Base-by-base conservation (phyloP, 2,329 filamentous ascomycete genomes). In the Trichoderma sp. region DNA sequence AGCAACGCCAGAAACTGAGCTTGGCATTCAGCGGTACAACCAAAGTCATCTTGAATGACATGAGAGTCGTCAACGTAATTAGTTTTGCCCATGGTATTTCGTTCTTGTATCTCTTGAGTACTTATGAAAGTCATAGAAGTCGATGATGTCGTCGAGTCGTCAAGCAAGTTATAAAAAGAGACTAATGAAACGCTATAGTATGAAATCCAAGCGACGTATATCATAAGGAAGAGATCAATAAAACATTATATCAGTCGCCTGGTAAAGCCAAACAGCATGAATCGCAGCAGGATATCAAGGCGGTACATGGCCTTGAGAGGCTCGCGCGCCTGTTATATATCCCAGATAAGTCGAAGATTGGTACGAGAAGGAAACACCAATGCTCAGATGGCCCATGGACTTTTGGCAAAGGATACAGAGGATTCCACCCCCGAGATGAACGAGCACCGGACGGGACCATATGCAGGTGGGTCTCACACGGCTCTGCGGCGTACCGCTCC, bases 1-100 rank as follows among this genome's bases (percentile, higher is more conserved):
- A 81, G 67, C 8, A 71, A 71, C 53, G 71, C 62, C 33, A 82
- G 61, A 69, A 82, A 80, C 63, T 74, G 74, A 35, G 67, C 67
- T 61, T 74, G 77, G 68, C 82, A 83, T 55, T 73, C 68, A 24
- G 71, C 70, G 66, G 83, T 74, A 71, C 81, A 83, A 16, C 65
- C 70, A 49, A 74, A 75, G n/a, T 78, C 72, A 70, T 82, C 76
- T 8, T 73, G 70, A 29, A 77, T 74, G 70, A 74, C 69, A 61
- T 71, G 21, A 16, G 64, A 59, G 24, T 29, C 63, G 31, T 37
- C 29, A 31, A 21, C 47, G 4, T 7, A 21, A 6, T 21, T 37
- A 8, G 40, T 3, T 67, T 47, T 43, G 35, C 52, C 40, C 64
- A 67, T 67, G 55, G n/a, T 10, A 14, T 24, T 37, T n/a, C 13